These are phyloP conservation scores for Kondoa subrosea DNA, from an alignment of 768 basidiomycete genomes.

Conservation along the genomic window DNA sequence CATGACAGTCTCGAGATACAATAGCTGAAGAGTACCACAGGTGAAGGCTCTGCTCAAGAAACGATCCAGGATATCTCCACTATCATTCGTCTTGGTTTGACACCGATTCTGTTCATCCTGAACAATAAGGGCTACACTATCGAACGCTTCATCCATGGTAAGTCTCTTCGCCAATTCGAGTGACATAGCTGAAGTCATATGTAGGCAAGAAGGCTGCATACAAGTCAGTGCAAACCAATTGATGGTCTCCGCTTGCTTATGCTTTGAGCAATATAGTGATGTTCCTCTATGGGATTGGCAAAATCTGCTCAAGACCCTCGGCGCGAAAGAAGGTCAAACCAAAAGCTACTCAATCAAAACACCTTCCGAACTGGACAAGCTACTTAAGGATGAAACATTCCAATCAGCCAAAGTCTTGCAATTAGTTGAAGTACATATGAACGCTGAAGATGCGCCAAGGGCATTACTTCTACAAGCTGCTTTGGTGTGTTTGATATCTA, in stretches of 20 bases:
- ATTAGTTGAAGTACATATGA: slow-evolving; percentile 66
- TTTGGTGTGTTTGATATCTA: slow-evolving; percentile 11
- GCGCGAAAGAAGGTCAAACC: slow-evolving; percentile 30
- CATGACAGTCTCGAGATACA: not conserved
- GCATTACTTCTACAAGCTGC: slow-evolving; percentile 23
- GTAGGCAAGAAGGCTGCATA: not conserved
- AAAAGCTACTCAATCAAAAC: slow-evolving; percentile 33
- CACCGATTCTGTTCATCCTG: slow-evolving; percentile 39
- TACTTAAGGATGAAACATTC: slow-evolving; percentile 52
- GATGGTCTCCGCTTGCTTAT: slow-evolving; percentile 26
- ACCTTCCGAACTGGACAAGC: slow-evolving; percentile 44
- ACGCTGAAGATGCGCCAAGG: slow-evolving; percentile 51
- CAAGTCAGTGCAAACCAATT: not conserved
- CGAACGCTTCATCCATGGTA: slow-evolving; percentile 46
- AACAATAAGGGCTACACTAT: slow-evolving; percentile 60
- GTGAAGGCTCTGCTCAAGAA: slow-evolving; percentile 49
- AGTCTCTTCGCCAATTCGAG: slow-evolving; percentile 13
- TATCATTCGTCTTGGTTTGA: slow-evolving; percentile 55
- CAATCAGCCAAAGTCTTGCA: slow-evolving; percentile 32
- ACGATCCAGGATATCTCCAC: slow-evolving; percentile 40
- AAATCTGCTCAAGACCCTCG: slow-evolving; percentile 31
- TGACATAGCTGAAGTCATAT: not conserved
- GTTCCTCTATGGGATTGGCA: slow-evolving; percentile 52
- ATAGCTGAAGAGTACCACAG: slow-evolving; percentile 54
- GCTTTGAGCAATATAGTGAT: no score